These are phyloP conservation scores for Cladosporium sphaerospermum DNA, from an alignment of 2,329 filamentous ascomycete species.

Conservation along the genomic window DNA sequence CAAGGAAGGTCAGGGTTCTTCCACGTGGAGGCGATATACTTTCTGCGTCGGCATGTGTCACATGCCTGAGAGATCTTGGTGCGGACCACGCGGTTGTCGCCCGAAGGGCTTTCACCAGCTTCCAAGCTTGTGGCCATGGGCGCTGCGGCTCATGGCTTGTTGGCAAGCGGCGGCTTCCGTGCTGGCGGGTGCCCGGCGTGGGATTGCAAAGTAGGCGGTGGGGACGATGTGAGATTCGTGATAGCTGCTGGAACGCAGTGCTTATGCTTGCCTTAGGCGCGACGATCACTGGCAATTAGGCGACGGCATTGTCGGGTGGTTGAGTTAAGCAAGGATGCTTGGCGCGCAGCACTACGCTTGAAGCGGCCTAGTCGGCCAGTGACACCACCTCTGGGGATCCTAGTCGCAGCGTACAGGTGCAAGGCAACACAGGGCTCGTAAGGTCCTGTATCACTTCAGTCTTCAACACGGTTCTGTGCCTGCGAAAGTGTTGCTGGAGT, in stretches of 20 bases:
- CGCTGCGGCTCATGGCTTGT: constrained; percentile 6
- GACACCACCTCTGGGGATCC: too few species aligned
- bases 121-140: constrained; percentile 10
- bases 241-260: background rate
- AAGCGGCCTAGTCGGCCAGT: too few species aligned
- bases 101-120: constrained; percentile 1
- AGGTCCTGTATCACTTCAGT: too few species aligned
- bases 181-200: constrained; percentile 6
- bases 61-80: constrained; percentile 11
- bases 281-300: background rate
- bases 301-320: background rate
- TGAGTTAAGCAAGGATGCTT: background rate
- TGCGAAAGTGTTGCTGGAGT: too few species aligned
- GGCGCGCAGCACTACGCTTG: background rate
- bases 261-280: background rate
- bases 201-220: background rate
- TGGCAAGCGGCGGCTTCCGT: constrained; percentile 4
- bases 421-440: too few species aligned
- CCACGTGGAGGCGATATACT: constrained; percentile 1
- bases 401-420: too few species aligned
- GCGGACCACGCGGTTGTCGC: constrained; percentile 7
- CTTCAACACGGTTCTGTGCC: too few species aligned
- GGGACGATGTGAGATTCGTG: constrained; percentile 3
- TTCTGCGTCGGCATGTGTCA: constrained; percentile 12
- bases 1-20: background rate